Base-by-base conservation (phyloP, 164 flowering plant species). In the Nymphaea thermarum region DNA sequence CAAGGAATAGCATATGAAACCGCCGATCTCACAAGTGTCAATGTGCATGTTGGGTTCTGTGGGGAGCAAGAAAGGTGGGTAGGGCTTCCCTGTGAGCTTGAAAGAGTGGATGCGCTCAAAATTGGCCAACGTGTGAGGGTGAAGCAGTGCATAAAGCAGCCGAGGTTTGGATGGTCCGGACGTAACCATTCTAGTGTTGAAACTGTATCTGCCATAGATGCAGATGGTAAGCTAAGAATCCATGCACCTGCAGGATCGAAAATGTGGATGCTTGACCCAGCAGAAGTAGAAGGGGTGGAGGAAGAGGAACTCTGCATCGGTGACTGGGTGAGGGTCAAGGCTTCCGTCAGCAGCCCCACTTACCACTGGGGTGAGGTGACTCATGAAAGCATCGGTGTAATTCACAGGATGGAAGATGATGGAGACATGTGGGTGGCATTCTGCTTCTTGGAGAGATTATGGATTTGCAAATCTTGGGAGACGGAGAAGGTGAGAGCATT, bases 101-200 rank as follows among this genome's bases (percentile, higher is more conserved):
- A 84, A 71, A 81, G 80, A 71, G 86, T 77, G 5, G 73, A 84
- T 3, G 76, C 63, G 55, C 84, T 88, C 44, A 16, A 71, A 18
- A 78, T 90, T 65, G 98, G 98, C 47, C 89, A 85, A 70, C 84
- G 74, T 61, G 90, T 94, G 16, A 81, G 75, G 73, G 98, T 94
- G 10, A 88, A 81, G 72, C 65, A 63, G 43, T 66, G 75, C 6
- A 92, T 94, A 70, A 87, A 80, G 81, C 99, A 91, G 72, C 99
- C 98, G 4, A 79, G 96, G 67, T 94, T 94, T 70, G 99, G 99
- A 18, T 94, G 99, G 99, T 86, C 96, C 2, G 98, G 96, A 43
- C 93, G 88, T 71, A 83, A 77, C 76, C 91, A 89, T 76, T 72
- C 75, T 0, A 91, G 92, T 66, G 67, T 91, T 42, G 98, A 96